Percentiles rank a stretch among this genome's conserved stretches.
Evolutionary conservation across 2,329 filamentous ascomycete species (phyloP).

Genomic region (Phoma sp.): DNA sequence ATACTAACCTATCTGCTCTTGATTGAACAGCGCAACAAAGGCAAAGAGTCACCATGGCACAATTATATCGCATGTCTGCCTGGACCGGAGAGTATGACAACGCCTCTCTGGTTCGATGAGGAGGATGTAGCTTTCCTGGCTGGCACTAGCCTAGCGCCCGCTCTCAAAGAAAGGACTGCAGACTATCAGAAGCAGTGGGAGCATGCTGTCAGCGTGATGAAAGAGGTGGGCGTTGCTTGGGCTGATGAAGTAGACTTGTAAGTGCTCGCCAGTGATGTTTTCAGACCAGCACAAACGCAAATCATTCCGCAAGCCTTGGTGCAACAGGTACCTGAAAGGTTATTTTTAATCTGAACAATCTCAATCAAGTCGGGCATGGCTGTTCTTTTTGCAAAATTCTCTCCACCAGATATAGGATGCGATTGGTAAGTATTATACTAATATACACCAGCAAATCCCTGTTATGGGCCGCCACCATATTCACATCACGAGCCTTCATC

Average conservation of each 20-base stretch:
- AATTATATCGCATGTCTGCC: conserved; percentile 49
- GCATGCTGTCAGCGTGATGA: conserved; percentile 30
- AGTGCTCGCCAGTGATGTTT: conserved; percentile 17
- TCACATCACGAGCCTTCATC: conserved; percentile 60
- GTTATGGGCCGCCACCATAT: conserved; percentile 60
- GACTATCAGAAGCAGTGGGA: conserved; percentile 36
- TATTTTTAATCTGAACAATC: too few species aligned
- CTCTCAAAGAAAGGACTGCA: conserved; percentile 29
- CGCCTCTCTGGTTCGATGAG: conserved; percentile 48
- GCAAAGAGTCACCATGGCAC: conserved; percentile 42
- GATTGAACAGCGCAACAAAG: conserved; percentile 42
- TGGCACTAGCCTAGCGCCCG: conserved; percentile 45
- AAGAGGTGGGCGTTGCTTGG: conserved; percentile 22
- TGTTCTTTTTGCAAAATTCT: background rate
- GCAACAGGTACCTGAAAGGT: too few species aligned
- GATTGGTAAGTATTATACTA: conserved; percentile 17
- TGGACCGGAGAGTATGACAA: conserved; percentile 39
- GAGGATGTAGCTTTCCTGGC: conserved; percentile 45
- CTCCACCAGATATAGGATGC: background rate
- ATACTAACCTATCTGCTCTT: conserved; percentile 47
- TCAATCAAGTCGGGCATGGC: too few species aligned
- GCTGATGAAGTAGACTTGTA: conserved; percentile 33
- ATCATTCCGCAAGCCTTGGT: too few species aligned
- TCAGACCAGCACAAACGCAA: background rate
- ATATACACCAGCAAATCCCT: conserved; percentile 53